Evolutionary conservation across 352 stramenopile species (phyloP).

Genomic region (Pythium graminicola): DNA sequence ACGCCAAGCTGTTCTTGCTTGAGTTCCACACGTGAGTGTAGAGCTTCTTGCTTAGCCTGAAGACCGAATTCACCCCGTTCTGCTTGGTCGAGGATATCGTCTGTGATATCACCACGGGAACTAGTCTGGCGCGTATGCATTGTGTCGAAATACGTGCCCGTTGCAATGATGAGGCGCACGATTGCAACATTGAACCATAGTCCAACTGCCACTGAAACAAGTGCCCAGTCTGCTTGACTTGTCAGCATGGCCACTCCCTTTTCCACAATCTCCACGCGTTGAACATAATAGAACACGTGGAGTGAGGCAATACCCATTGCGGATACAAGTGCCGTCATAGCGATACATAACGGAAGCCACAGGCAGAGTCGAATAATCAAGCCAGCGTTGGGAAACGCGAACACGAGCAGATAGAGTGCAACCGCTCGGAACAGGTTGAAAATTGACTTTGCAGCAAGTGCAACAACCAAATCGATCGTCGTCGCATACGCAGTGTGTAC

Average conservation of each 20-base stretch:
- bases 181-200: slow-evolving; percentile 44
- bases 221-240: slow-evolving; percentile 31
- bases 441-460: slow-evolving; percentile 42
- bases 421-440: slow-evolving; percentile 55
- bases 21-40: slow-evolving; percentile 47
- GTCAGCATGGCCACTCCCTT: slow-evolving; percentile 24
- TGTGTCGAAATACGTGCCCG: slow-evolving; percentile 34
- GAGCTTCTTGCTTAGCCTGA: slow-evolving; percentile 53
- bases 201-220: slow-evolving; percentile 33
- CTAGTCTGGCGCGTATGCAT: slow-evolving; percentile 30
- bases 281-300: slow-evolving; percentile 54
- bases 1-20: slow-evolving; percentile 48
- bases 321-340: slow-evolving; percentile 35
- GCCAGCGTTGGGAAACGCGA: slow-evolving; percentile 42
- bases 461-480: slow-evolving; percentile 32
- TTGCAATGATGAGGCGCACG: slow-evolving; percentile 29
- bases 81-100: slow-evolving; percentile 48
- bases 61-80: slow-evolving; percentile 62
- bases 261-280: slow-evolving; percentile 35
- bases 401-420: slow-evolving; percentile 45
- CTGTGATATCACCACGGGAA: slow-evolving; percentile 32
- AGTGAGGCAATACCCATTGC: slow-evolving; percentile 34
- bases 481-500: slow-evolving; percentile 34
- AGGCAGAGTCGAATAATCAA: slow-evolving; percentile 34
- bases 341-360: slow-evolving; percentile 34